A percentile compares a stretch with the other conserved stretches of the same genome.
These are phyloP conservation scores for Zasmidium cellare DNA, from an alignment of 2,329 filamentous ascomycete species.

Conservation along the genomic window DNA sequence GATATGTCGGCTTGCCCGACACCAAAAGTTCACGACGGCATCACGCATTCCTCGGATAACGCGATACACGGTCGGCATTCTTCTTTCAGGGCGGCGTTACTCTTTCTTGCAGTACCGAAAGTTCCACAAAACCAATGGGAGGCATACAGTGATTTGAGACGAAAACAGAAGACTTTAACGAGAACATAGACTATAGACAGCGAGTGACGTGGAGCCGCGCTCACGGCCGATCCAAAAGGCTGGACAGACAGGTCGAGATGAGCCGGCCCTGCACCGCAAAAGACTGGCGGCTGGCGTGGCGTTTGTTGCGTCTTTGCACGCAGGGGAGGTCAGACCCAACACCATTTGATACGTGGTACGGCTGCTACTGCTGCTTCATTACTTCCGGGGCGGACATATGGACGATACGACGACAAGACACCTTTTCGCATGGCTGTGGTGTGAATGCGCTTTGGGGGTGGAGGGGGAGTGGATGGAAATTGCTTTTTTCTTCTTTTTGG, in stretches of 20 bases:
- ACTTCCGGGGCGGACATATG: neutral
- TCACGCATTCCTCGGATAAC: constrained; percentile 3
- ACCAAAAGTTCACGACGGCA: constrained; percentile 12
- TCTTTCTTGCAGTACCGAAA: constrained; percentile 7
- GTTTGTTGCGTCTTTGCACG: neutral
- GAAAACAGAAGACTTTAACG: constrained; percentile 19
- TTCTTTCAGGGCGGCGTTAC: constrained; percentile 4
- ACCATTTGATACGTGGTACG: neutral
- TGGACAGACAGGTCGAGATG: constrained; percentile 3
- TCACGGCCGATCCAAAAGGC: constrained; percentile 7
- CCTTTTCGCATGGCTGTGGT: constrained; percentile 3
- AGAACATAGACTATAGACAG: constrained; percentile 23
- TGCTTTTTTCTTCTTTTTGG: neutral
- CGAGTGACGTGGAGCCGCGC: constrained; percentile 19
- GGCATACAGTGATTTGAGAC: constrained; percentile 16
- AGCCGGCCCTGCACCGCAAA: constrained; percentile 18
- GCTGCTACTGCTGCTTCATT: neutral
- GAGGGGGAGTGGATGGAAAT: neutral
- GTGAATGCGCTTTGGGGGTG: neutral
- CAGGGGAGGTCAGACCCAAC: neutral
- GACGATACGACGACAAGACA: neutral
- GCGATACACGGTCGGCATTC: constrained; percentile 8
- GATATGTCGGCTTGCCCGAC: constrained; percentile 4
- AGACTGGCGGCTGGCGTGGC: constrained; percentile 10
- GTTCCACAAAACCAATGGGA: constrained; percentile 2